Percentiles rank a stretch among this genome's conserved stretches.
These are phyloP conservation scores for Xylariaceae sp. DNA, from an alignment of 2,329 filamentous ascomycete species.

Conservation along the genomic window DNA sequence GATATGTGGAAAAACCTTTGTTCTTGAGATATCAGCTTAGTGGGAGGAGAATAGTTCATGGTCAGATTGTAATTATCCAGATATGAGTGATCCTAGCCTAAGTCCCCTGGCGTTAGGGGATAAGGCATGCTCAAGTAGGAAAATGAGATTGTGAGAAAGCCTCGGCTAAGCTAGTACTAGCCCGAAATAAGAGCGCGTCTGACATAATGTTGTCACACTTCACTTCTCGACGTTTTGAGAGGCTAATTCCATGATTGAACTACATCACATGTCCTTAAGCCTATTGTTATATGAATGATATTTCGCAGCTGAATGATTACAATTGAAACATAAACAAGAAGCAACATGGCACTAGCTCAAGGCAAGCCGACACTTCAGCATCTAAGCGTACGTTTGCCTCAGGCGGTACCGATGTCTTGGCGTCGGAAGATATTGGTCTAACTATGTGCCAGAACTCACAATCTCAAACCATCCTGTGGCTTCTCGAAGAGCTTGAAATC, in stretches of 20 bases:
- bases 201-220: too few species aligned
- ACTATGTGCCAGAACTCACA: slow-evolving; percentile 23
- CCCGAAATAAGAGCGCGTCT: too few species aligned
- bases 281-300: neutral
- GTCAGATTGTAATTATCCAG: too few species aligned
- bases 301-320: neutral
- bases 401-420: neutral
- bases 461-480: slow-evolving; percentile 33
- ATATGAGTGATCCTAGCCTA: too few species aligned
- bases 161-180: too few species aligned
- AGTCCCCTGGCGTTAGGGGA: too few species aligned
- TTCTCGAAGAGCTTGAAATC: slow-evolving; percentile 34
- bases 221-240: too few species aligned
- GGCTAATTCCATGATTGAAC: neutral
- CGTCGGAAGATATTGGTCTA: neutral
- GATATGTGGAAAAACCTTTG: slow-evolving; percentile 2
- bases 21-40: slow-evolving; percentile 12
- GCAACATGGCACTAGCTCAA: slow-evolving; percentile 19
- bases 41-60: too few species aligned
- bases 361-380: slow-evolving; percentile 27
- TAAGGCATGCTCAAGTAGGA: neutral
- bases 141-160: slow-evolving; percentile 7
- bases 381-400: slow-evolving; percentile 16
- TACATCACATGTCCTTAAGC: neutral
- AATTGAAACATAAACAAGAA: neutral